Base-by-base conservation (phyloP, 768 basidiomycete genomes). In the Hypsizygus marmoreus region DNA sequence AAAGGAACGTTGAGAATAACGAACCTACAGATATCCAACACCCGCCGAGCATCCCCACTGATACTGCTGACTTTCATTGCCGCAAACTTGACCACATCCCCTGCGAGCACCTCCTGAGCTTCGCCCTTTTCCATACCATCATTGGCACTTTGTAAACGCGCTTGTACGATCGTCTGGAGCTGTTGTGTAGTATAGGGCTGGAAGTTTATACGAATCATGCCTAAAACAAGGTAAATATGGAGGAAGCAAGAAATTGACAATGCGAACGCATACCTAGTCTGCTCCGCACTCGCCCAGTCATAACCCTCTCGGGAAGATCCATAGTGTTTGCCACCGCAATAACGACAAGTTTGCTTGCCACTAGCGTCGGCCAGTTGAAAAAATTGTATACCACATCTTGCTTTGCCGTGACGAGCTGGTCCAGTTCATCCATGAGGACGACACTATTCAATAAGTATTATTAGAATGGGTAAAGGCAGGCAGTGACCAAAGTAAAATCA, bases 351-450 rank as follows among this genome's bases (percentile, higher is more conserved):
- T 89, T 91, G 47, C 92, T 94, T 14, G 83, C 84, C 0, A 80
- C 76, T 40, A 97, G 73, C 3, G 94, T 95, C 2, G 97, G 97
- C 95, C 97, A 99, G 63, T 99, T 98, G 77, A 98, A 98, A 69
- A 99, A 98, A 60, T 97, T 97, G 69, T 99, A 99, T 16, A 99
- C 89, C 8, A 99, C 95, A 47, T 99, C 95, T 64, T 99, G 95
- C 62, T 97, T 97, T 13, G 88, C 74, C 1, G 95, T 98, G 56
- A 98, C 83, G 22, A 99, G 77, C 64, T 98, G 97, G 67, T 99
- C 97, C 4, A 99, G 77, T 67, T 99, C 97, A 63, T 99, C 95
- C 91, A 99, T 98, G 12, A 99, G 74, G 4, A 98, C 94, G 4
- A 98, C 88, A 46, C 94, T 97, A 53, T 26, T 31, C 19, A n/a